Evolutionary conservation across 371 early-diverging fungal species (phyloP), one percentile per base, ranked within the genome.

Genomic region (Lichtheimia ornata): DNA sequence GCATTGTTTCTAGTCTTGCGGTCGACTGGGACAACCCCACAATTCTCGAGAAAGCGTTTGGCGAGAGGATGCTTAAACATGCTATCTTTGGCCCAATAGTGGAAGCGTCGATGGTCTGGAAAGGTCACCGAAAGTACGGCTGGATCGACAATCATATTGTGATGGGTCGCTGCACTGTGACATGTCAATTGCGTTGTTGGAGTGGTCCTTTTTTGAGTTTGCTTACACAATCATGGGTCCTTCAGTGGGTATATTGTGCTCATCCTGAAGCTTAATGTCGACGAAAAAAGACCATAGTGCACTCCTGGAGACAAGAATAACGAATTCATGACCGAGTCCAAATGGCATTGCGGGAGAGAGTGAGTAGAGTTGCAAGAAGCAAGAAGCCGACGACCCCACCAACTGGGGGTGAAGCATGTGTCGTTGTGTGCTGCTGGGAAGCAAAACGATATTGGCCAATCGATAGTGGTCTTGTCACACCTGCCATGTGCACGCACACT

Each of bases 61-160:
- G 76, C 74, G 52, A 69, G 60, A 3, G 77, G 76, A 44, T 81
- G 72, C 25, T 65, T 67, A 42, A 83, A 85, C 69, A 85, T 69
- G 30, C 70, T 72, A 50, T 83, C 71, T 51, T 83, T 83, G 56
- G 83, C 85, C 85, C 85, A 85, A 45, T 82, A 82, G 53, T 85
- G 85, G 49, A 79, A 58, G 50, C 76, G 70, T 24, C 81, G 74
- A n/a, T 73, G 58, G 27, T 73, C 72, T 7, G 84, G 84, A 28
- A 77, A 72, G 15, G 79, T 75, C 22, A 71, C 72, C 2, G 77
- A 77, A 14, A 85, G 61, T 1, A 81, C 65, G 14, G 79, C 77
- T 22, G 83, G 81, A 58, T 85, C 85, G 2, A 83, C 66, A 62
- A 83, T 74, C 85, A 85, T 85, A 53, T 85, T 85, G 55, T 76